Evolutionary conservation across 345 rosid genomes (phyloP).

Genomic region (Geranium brycei): DNA sequence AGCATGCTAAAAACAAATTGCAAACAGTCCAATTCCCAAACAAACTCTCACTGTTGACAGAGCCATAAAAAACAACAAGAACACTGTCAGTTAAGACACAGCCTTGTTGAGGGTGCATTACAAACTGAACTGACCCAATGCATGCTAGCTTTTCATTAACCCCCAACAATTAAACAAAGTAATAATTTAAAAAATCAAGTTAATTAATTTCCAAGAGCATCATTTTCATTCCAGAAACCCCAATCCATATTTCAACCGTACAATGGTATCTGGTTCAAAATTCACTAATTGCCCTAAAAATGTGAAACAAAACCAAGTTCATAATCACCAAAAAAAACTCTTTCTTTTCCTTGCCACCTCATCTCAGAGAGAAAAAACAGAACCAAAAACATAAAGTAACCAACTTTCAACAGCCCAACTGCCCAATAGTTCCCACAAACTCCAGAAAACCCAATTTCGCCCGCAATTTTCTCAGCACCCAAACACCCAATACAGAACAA

Average conservation of each 20-base stretch:
- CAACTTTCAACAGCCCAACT: background rate
- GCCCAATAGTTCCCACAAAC: background rate
- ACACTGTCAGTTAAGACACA: background rate
- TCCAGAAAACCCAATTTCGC: background rate
- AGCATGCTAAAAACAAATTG: background rate
- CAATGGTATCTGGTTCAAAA: no score
- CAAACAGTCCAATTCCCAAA: no score
- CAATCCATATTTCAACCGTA: no score
- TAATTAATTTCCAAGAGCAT: background rate
- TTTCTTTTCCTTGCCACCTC: background rate
- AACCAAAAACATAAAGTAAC: background rate
- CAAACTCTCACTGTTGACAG: background rate
- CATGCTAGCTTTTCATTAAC: background rate
- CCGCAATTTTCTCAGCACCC: background rate
- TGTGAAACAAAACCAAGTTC: background rate
- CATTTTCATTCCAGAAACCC: no score
- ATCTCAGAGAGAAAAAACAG: background rate
- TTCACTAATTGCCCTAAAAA: background rate
- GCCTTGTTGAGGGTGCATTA: background rate
- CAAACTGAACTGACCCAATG: background rate
- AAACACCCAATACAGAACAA: background rate
- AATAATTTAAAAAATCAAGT: no score
- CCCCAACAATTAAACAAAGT: background rate
- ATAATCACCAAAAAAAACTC: background rate
- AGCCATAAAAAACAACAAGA: background rate